These are phyloP conservation scores for Alternaria alternata DNA, from an alignment of 2,329 filamentous ascomycete species.

Conservation along the genomic window DNA sequence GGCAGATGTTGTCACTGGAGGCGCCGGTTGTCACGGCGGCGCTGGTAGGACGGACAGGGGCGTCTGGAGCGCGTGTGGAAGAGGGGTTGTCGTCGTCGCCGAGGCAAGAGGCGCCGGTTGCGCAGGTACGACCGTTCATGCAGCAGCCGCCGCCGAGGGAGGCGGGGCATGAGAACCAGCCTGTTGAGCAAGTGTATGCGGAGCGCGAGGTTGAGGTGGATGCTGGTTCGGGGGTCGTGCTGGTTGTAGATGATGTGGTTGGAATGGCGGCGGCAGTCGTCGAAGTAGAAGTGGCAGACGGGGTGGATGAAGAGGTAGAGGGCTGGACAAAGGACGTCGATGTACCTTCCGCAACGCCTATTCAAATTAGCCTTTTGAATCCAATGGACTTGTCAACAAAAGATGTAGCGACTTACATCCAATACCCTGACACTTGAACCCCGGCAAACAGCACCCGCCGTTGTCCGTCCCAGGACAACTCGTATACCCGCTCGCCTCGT, in stretches of 20 bases:
- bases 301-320: slow-evolving; percentile 10
- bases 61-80: slow-evolving; percentile 48
- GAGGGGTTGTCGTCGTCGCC: slow-evolving; percentile 38
- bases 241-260: slow-evolving; percentile 26
- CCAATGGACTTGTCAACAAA: fast-evolving
- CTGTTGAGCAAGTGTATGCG: slow-evolving; percentile 52
- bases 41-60: slow-evolving; percentile 55
- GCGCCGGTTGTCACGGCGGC: slow-evolving; percentile 47
- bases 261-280: slow-evolving; percentile 53
- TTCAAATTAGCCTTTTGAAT: slow-evolving; percentile 3
- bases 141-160: slow-evolving; percentile 61
- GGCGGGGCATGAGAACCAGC: slow-evolving; percentile 56
- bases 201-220: slow-evolving; percentile 21
- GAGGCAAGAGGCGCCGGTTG: slow-evolving; percentile 50
- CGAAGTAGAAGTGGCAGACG: slow-evolving; percentile 33
- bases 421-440: slow-evolving; percentile 72
- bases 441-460: slow-evolving; percentile 78
- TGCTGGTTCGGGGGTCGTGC: slow-evolving; percentile 13
- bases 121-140: slow-evolving; percentile 56
- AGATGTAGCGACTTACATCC: slow-evolving; percentile 67
- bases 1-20: slow-evolving; percentile 73
- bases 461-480: slow-evolving; percentile 71
- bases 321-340: slow-evolving; percentile 42
- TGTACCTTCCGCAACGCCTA: slow-evolving; percentile 42
- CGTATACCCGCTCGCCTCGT: slow-evolving; percentile 64